phyloP scores from a whole-genome alignment of 2,329 filamentous ascomycete genomes.

The Hortaea werneckii region DNA sequence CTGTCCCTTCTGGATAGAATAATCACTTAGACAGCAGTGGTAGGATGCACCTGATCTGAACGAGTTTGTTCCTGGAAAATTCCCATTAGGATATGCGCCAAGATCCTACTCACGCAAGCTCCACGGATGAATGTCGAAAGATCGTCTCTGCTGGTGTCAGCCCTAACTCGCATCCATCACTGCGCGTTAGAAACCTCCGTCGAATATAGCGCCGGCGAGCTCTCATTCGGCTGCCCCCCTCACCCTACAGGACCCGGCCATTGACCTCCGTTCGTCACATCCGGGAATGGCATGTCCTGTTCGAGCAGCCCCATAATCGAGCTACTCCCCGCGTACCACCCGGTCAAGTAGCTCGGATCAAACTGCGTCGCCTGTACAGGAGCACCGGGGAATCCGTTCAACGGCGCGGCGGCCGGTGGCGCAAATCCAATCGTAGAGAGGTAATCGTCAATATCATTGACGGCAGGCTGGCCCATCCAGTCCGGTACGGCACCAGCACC shows the following conservation, averaged over 20 bases:
- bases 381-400: neutral
- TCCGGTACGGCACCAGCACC: neutral
- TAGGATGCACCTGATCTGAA: too few species aligned
- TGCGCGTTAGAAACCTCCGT: too few species aligned
- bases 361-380: neutral
- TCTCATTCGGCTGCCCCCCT: neutral
- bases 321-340: conserved; percentile 10
- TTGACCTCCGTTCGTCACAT: neutral
- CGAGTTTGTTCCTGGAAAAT: too few species aligned
- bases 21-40: too few species aligned
- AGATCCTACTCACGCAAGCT: too few species aligned
- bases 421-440: conserved; percentile 9
- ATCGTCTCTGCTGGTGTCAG: too few species aligned
- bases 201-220: too few species aligned
- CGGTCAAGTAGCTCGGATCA: conserved; percentile 7
- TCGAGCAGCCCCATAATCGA: conserved; percentile 8
- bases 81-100: too few species aligned
- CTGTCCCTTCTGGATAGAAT: too few species aligned
- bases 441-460: conserved; percentile 11
- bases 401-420: conserved; percentile 1
- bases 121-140: too few species aligned
- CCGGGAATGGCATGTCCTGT: conserved; percentile 2
- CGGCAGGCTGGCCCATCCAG: conserved; percentile 4
- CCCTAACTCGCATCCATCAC: too few species aligned
- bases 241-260: neutral